Evolutionary conservation across 768 basidiomycete genomes (phyloP), one percentile per base, ranked within the genome.

Genomic region (Agaricus blazei): DNA sequence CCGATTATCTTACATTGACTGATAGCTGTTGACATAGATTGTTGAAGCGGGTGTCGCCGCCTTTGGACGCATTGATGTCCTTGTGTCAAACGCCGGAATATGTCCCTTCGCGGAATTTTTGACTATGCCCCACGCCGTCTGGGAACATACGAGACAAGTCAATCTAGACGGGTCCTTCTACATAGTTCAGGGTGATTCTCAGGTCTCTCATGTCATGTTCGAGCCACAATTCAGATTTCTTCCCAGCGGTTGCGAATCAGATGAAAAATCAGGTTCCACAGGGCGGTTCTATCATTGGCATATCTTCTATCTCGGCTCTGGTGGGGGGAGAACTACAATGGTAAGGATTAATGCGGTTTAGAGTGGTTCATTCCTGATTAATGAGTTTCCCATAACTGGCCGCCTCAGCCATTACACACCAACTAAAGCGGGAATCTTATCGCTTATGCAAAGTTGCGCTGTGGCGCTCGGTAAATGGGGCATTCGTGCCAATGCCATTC

Each of bases 101-200:
- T 90, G 88, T 65, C 87, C 88, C 1, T 90, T 90, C 68, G 79
- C 84, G 38, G 81, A 86, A 40, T 88, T 90, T 67, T 71, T 90
- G 61, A 80, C 80, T 14, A 84, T 89, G 80, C 83, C 85, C 1
- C 75, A 69, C 64, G 73, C 65, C 5, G 78, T 80, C 12, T 88
- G 84, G 82, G 80, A 83, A 59, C 71, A 77, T 42, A 86, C 84
- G 3, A 80, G 84, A 12, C 76, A 80, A 60, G 85, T 90, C 49
- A 90, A 90, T 63, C 74, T 90, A 26, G 85, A 90, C 63, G 88
- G 88, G 1, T 80, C 85, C 0, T 90, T 89, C 71, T 90, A 82
- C 65, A 72, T 85, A 23, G 78, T 80, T 0, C 83, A 87, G 77
- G 82, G 84, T 80, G 51, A 53, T 56, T 54, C 56, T 38, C 48